Base-by-base conservation (phyloP, 2,329 filamentous ascomycete genomes). In the Metarhizium humberi region DNA sequence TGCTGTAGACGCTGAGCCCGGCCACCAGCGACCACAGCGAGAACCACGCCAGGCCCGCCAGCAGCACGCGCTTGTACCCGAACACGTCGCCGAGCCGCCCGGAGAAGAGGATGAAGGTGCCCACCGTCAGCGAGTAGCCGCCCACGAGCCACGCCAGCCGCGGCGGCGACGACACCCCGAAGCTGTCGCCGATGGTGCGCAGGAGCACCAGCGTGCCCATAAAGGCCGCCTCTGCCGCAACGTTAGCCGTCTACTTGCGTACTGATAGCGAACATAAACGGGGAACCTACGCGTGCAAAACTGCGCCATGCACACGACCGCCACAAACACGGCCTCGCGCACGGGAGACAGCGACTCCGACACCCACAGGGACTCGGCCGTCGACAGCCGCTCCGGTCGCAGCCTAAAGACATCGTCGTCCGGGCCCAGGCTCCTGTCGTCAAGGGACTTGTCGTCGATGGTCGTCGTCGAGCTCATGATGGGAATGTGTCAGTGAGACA, bases 41-140 rank as follows among this genome's bases (percentile, higher is more conserved):
- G 43, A 80, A 79, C 79, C 80, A 85, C 16, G 70, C 54, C 34
- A 79, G 77, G 2, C 82, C 82, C 1, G 71, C 60, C 7, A 84
- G 61, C 40, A 85, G 76, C 40, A 83, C 65, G 5, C 66, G 71
- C 62, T 80, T 80, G 65, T 84, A 76, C 0, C 83, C 83, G 56
- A 79, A 81, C 0, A 79, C 66, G 46, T 82, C 78, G 2, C 82
- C 81, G 3, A 85, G 64, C 0, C 82, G 74, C 3, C 80, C 80
- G 2, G 75, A 76, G 2, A 80, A 69, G 3, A 86, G 70, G 36
- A 85, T 78, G 60, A 84, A 84, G 0, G 80, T 78, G 11, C 81
- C 81, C 6, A 73, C 71, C 6, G 73, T 80, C 59, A 85, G 66
- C 10, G 72, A 75, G 62, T 83, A 86, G 1, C 79, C 79, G 1